Percentiles rank a stretch among this genome's conserved stretches.
phyloP scores from a whole-genome alignment of 495 filamentous ascomycete species.

The Hyaloscypha finlandica region DNA sequence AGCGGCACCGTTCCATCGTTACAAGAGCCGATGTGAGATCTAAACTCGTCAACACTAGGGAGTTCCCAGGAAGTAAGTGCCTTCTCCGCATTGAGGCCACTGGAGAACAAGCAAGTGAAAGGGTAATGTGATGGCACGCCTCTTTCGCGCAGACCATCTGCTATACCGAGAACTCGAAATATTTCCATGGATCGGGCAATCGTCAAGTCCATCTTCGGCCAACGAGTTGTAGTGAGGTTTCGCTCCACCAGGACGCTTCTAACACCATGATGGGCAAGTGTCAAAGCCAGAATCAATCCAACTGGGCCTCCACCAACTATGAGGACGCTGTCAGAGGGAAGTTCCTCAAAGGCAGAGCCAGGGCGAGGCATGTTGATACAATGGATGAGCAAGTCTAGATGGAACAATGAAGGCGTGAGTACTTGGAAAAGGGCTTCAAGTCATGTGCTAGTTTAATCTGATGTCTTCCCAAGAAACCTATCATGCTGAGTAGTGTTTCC shows the following conservation, averaged over 20 bases:
- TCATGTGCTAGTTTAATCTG: too few relatives aligned
- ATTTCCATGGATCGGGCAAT: constrained; percentile 39
- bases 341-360: too few relatives aligned
- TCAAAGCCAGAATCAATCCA: constrained; percentile 32
- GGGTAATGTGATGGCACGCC: not conserved
- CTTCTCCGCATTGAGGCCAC: not conserved
- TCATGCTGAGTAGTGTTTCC: too few relatives aligned
- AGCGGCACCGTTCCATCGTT: constrained; percentile 13
- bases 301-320: constrained; percentile 36
- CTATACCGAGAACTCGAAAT: constrained; percentile 34
- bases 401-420: too few relatives aligned
- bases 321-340: too few relatives aligned
- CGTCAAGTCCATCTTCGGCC: constrained; percentile 42
- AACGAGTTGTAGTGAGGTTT: constrained; percentile 31
- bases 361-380: too few relatives aligned
- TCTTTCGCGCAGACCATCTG: constrained; percentile 19
- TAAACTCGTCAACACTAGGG: too few relatives aligned
- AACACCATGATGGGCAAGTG: constrained; percentile 21
- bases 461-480: too few relatives aligned
- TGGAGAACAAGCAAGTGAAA: not conserved
- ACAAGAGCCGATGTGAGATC: too few relatives aligned
- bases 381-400: too few relatives aligned
- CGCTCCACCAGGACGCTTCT: constrained; percentile 27
- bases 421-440: too few relatives aligned
- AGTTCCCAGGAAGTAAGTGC: too few relatives aligned